Percentiles rank a stretch among this genome's conserved stretches.
Conservation (phyloP, 768 basidiomycete genomes). For the Lepiota subincarnata region DNA sequence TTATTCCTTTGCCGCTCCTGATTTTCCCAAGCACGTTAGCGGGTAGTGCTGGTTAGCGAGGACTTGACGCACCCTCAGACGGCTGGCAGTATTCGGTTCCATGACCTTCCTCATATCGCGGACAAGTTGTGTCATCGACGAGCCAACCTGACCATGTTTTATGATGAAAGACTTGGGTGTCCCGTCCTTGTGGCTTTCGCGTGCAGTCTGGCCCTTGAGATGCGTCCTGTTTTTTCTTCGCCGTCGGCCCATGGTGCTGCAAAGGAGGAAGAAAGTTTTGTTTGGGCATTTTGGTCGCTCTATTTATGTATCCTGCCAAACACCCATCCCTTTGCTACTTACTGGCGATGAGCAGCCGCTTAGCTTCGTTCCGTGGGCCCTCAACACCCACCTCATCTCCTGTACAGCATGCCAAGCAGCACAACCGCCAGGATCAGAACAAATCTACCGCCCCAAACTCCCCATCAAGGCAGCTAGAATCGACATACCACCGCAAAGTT, state of each 20-base stretch:
- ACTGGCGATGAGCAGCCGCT: slow-evolving; percentile 36
- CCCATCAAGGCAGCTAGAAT: slow-evolving; percentile 54
- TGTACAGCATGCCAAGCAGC: slow-evolving; percentile 36
- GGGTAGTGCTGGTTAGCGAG: neutral
- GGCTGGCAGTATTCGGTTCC: slow-evolving; percentile 96
- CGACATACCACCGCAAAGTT: slow-evolving; percentile 79
- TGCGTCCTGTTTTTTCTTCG: slow-evolving; percentile 80
- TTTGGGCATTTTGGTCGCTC: slow-evolving; percentile 7
- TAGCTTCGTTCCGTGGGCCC: slow-evolving; percentile 77
- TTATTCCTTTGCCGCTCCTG: slow-evolving; percentile 90
- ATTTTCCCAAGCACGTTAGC: slow-evolving; percentile 15
- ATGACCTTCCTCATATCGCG: slow-evolving; percentile 92
- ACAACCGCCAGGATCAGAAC: slow-evolving; percentile 21
- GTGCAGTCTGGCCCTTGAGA: slow-evolving; percentile 52
- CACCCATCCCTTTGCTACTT: neutral
- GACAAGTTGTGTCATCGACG: slow-evolving; percentile 83
- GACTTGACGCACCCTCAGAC: slow-evolving; percentile 64
- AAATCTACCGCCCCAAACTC: slow-evolving; percentile 27
- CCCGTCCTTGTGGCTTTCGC: slow-evolving; percentile 28
- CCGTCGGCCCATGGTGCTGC: slow-evolving; percentile 45
- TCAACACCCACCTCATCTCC: slow-evolving; percentile 73
- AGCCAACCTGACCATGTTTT: slow-evolving; percentile 91
- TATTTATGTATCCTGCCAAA: no score
- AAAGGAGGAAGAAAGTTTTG: neutral
- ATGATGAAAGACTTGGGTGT: slow-evolving; percentile 93